Conservation (phyloP, 495 filamentous ascomycete species). For the Annulohypoxylon bovei region DNA sequence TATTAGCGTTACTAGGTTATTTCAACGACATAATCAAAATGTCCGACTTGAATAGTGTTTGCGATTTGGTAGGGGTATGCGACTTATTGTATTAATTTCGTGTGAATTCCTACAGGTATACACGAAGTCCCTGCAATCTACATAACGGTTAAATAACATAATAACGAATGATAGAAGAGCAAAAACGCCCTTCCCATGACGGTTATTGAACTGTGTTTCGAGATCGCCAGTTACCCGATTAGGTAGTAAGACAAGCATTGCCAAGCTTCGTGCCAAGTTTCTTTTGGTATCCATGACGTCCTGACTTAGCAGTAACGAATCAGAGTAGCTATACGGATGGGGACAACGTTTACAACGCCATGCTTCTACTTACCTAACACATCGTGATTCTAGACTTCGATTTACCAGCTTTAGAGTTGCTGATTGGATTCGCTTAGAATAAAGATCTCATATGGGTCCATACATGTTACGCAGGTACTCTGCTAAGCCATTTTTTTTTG, state of each 20-base stretch:
- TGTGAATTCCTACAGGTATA: background rate
- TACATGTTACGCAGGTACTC: background rate
- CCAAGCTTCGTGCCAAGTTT: constrained; percentile 36
- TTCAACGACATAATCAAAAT: background rate
- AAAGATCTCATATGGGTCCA: background rate
- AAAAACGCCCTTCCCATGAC: background rate
- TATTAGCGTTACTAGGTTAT: background rate
- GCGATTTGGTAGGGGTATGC: background rate
- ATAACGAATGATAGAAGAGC: background rate
- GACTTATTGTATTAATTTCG: background rate
- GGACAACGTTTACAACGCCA: constrained; percentile 6
- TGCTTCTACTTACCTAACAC: constrained; percentile 29
- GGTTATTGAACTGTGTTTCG: constrained; percentile 15
- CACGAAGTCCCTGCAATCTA: background rate
- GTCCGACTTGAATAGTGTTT: background rate
- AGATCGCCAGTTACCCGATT: constrained; percentile 28
- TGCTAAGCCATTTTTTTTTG: constrained; percentile 14
- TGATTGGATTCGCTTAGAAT: constrained; percentile 29
- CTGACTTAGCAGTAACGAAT: constrained; percentile 14
- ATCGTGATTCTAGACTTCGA: constrained; percentile 28
- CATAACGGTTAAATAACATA: background rate
- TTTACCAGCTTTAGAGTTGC: background rate
- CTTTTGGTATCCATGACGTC: constrained; percentile 28
- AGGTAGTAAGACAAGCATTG: constrained; percentile 32
- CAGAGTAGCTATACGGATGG: constrained; percentile 1